Evolutionary conservation across 2,329 filamentous ascomycete genomes (phyloP).

Genomic region (Elsinoe perseae): DNA sequence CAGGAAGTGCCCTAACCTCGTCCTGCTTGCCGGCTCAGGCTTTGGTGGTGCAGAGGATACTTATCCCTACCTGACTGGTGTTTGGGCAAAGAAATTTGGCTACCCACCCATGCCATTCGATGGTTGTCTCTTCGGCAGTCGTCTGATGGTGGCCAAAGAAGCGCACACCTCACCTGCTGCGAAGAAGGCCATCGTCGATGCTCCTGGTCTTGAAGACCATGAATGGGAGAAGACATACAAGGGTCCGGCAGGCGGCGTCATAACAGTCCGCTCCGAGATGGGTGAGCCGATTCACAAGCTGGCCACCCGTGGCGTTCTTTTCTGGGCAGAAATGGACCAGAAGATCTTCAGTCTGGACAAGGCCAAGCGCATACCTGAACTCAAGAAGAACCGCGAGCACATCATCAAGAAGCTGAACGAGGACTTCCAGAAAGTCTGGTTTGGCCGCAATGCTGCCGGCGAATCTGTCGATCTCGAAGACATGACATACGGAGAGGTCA

Average conservation of each 20-base stretch:
- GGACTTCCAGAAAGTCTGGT: conserved; percentile 96
- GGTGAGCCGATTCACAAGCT: conserved; percentile 99
- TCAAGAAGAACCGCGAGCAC: conserved; percentile 80
- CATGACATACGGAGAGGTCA: conserved; percentile 89
- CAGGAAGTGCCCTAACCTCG: conserved; percentile 75
- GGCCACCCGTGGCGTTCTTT: conserved; percentile 86
- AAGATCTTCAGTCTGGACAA: conserved; percentile 97
- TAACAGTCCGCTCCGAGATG: conserved; percentile 98
- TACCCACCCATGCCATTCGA: conserved; percentile 94
- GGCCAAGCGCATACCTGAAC: conserved; percentile 79
- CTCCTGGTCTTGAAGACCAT: conserved; percentile 69
- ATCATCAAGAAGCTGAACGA: conserved; percentile 95
- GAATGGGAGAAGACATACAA: conserved; percentile 94
- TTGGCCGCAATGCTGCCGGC: conserved; percentile 73
- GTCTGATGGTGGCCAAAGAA: conserved; percentile 93
- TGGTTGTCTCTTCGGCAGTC: conserved; percentile 80
- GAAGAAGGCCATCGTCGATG: conserved; percentile 84
- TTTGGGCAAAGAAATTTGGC: conserved; percentile 78
- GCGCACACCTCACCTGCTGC: conserved; percentile 79
- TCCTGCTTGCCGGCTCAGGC: conserved; percentile 82
- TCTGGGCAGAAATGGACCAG: conserved; percentile 98
- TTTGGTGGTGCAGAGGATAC: conserved; percentile 87
- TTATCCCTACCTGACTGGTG: conserved; percentile 83
- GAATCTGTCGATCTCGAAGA: conserved; percentile 82
- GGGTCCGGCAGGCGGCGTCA: conserved; percentile 81